A percentile compares a stretch with the other conserved stretches of the same genome.
Conservation (phyloP, 306 rosid species). For the Cicer pinnatifidum region DNA sequence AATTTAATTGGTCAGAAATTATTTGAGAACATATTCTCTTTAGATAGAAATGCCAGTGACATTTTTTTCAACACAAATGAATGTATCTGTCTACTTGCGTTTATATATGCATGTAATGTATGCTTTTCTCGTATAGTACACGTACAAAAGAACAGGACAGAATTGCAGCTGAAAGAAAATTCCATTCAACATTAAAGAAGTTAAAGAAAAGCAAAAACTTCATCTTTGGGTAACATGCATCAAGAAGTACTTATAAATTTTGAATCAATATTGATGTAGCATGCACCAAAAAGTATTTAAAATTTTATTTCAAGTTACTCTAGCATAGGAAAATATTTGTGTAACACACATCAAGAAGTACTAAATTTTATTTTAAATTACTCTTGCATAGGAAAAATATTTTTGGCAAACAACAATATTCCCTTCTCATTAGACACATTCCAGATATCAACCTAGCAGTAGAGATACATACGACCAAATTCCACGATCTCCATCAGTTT, state of each 20-base stretch:
- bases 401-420: conserved; percentile 44
- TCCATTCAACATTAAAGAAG: background rate
- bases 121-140: background rate
- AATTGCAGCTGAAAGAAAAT: background rate
- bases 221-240: background rate
- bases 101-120: conserved; percentile 7
- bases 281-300: background rate
- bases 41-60: conserved; percentile 1
- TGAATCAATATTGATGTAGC: too few species aligned
- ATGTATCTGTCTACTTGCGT: background rate
- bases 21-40: conserved; percentile 19
- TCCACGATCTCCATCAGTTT: conserved; percentile 87
- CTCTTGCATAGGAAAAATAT: conserved; percentile 24
- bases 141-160: background rate
- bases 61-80: background rate
- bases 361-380: conserved; percentile 35
- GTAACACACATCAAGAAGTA: conserved; percentile 7
- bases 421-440: conserved; percentile 36
- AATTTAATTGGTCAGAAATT: conserved; percentile 24
- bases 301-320: background rate
- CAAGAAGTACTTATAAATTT: too few species aligned
- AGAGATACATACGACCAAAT: conserved; percentile 91
- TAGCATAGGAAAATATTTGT: background rate
- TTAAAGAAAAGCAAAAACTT: background rate
- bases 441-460: conserved; percentile 46